Evolutionary conservation across 2,329 filamentous ascomycete species (phyloP).

Genomic region (Ophiostoma montium): DNA sequence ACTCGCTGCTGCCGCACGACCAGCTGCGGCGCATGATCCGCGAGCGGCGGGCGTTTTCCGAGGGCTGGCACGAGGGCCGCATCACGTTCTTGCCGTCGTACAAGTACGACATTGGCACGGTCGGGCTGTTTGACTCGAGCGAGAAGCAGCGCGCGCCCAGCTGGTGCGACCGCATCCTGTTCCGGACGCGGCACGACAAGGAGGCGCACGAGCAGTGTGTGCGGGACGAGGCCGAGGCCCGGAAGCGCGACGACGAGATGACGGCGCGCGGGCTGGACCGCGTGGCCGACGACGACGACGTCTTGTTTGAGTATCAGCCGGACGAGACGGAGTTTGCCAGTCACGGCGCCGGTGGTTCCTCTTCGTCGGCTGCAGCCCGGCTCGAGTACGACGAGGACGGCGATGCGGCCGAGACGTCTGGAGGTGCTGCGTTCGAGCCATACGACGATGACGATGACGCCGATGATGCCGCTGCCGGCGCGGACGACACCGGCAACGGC

Average conservation of each 20-base stretch:
- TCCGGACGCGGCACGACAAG: constrained; percentile 59
- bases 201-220: constrained; percentile 48
- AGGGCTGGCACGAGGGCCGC: constrained; percentile 81
- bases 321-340: constrained; percentile 50
- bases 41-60: constrained; percentile 66
- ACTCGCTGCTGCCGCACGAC: constrained; percentile 79
- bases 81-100: constrained; percentile 89
- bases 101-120: constrained; percentile 92
- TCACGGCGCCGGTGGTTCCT: constrained; percentile 7
- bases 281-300: constrained; percentile 60
- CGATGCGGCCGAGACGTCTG: constrained; percentile 21
- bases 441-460: constrained; percentile 37
- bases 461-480: constrained; percentile 13
- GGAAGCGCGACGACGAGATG: constrained; percentile 72
- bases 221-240: constrained; percentile 50
- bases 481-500: constrained; percentile 16
- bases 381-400: constrained; percentile 49
- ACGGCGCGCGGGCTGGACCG: constrained; percentile 62
- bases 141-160: constrained; percentile 87
- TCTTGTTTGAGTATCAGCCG: constrained; percentile 84
- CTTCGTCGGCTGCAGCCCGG: background rate
- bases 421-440: background rate
- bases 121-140: constrained; percentile 85
- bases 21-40: constrained; percentile 66
- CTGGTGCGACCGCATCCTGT: constrained; percentile 94